Conservation (phyloP, 306 rosid genomes). For the Myrica gale region DNA sequence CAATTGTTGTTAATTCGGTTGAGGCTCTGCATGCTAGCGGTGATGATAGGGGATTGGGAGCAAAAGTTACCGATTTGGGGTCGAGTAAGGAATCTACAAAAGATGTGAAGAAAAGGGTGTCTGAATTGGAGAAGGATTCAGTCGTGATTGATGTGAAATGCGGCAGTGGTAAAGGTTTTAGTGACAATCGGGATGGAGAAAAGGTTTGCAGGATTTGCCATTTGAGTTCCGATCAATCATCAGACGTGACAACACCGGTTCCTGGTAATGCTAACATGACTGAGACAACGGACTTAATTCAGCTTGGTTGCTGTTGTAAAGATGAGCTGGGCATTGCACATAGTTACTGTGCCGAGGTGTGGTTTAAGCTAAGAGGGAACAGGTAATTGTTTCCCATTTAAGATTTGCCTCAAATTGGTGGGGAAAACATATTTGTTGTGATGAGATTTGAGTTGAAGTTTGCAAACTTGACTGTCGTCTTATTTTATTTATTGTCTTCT, state of each 20-base stretch:
- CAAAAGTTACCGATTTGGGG: constrained; percentile 40
- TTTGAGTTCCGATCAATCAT: constrained; percentile 56
- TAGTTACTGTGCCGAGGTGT: constrained; percentile 82
- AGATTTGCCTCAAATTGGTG: constrained; percentile 20
- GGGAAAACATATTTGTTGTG: constrained; percentile 3
- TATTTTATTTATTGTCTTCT: background rate
- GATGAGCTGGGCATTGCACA: constrained; percentile 87
- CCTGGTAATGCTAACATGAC: constrained; percentile 27
- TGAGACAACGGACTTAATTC: constrained; percentile 51
- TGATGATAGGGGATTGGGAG: constrained; percentile 38
- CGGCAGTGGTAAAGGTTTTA: constrained; percentile 39
- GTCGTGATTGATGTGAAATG: constrained; percentile 57
- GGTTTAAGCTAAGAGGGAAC: constrained; percentile 92
- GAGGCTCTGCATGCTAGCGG: constrained; percentile 31
- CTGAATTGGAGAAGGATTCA: constrained; percentile 48
- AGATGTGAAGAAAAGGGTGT: constrained; percentile 35
- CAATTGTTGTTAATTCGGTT: constrained; percentile 48
- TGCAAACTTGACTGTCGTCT: background rate
- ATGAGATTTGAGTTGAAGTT: constrained; percentile 15
- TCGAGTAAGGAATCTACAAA: constrained; percentile 39
- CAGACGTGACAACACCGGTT: constrained; percentile 35
- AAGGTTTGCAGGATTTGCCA: constrained; percentile 92
- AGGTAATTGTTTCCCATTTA: constrained; percentile 49
- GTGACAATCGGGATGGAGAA: constrained; percentile 58
- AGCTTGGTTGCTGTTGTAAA: constrained; percentile 87